Evolutionary conservation across 805 yeast species (phyloP), one percentile per base, ranked within the genome.

Genomic region (Saccharomycopsis selenospora): DNA sequence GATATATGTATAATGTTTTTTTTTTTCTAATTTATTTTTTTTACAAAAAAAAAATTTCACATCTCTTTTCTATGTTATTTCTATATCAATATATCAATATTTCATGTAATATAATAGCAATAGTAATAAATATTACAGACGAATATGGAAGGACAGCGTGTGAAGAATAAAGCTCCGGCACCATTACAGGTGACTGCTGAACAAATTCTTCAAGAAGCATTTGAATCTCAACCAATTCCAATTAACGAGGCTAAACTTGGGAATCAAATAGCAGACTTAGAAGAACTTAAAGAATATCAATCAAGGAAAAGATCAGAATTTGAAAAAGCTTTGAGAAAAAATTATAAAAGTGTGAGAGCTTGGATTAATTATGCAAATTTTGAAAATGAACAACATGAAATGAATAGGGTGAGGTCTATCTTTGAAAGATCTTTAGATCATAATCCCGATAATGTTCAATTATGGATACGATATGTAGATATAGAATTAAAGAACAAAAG

Each of bases 331-430:
- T 66, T 93, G 46, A 78, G 93, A 56, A 75, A 93, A 56, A 91
- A 91, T 61, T 68, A 95, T 51, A 75, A 83, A 29, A 89, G 88
- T 59, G 72, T 76, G 58, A 83, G 87, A 1, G 95, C 89, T 61
- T 93, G 98, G 96, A 72, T 87, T 61, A 70, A 96, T 48, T 93
- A 91, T 63, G 98, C 96, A 0, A 76, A 75, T 50, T 87, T 89
- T 77, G 99, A 91, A 64, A 62, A 81, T 3, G 84, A 83, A 3
- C 91, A 86, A 56, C 82, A 79, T 51, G 95, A 91, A 59, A 71
- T 76, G 52, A 71, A 76, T 17, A 70, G 97, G 20, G 95, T 95
- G 0, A 69, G 98, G 48, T 85, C 96, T 0, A 71, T 93, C 4
- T 85, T 84, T 65, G 99, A 91, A 62, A 71, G 98, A 45, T 95